A percentile compares a stretch with the other conserved stretches of the same genome.
Evolutionary conservation across 768 basidiomycete species (phyloP).

Genomic region (Holtermanniella nyarrowii): DNA sequence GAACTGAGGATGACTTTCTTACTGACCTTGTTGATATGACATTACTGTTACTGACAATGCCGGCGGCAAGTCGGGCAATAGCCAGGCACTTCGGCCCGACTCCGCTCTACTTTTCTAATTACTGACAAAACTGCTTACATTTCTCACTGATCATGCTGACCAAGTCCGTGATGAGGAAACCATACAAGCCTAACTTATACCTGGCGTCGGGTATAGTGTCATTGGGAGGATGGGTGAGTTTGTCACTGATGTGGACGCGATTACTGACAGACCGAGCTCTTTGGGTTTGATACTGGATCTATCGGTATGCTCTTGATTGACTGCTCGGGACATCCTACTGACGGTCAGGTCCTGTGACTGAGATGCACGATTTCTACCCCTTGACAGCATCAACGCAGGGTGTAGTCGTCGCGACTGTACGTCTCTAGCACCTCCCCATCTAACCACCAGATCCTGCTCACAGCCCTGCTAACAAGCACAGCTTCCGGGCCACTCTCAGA

Average conservation of each 20-base stretch:
- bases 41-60: too few species aligned
- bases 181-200: background rate
- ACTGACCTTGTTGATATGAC: too few species aligned
- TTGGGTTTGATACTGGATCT: conserved; percentile 13
- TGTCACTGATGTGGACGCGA: conserved; percentile 2
- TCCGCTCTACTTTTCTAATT: too few species aligned
- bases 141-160: too few species aligned
- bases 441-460: conserved; percentile 5
- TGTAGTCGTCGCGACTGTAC: conserved; percentile 6
- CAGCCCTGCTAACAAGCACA: conserved; percentile 4
- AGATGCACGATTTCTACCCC: conserved; percentile 10
- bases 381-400: conserved; percentile 3
- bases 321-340: background rate
- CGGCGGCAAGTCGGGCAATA: too few species aligned
- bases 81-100: too few species aligned
- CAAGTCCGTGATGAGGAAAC: background rate
- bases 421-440: too few species aligned
- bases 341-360: conserved; percentile 6
- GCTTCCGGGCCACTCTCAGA: conserved; percentile 8
- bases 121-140: too few species aligned
- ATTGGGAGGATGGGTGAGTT: background rate
- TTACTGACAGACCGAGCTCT: conserved; percentile 16
- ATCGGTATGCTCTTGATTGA: background rate
- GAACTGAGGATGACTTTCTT: too few species aligned
- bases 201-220: background rate